Conservation (phyloP, 2,329 filamentous ascomycete species). For the Monilinia fructicola region DNA sequence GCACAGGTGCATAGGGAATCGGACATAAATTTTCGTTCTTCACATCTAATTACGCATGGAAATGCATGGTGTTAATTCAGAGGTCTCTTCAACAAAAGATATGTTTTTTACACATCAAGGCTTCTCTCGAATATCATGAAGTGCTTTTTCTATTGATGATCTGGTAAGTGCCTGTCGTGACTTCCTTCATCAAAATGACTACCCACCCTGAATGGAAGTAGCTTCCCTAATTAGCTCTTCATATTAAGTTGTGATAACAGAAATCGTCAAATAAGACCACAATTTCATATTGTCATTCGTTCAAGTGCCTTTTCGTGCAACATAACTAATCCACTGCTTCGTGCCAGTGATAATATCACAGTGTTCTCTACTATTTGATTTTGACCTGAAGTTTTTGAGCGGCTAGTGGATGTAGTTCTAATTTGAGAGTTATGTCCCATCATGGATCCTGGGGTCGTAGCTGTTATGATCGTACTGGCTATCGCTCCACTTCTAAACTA, state of each 20-base stretch:
- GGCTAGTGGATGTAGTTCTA: background rate
- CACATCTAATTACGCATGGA: background rate
- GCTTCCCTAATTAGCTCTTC: background rate
- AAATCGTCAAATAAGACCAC: background rate
- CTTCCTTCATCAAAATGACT: background rate
- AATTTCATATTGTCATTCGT: slow-evolving; percentile 11
- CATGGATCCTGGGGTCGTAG: slow-evolving; percentile 19
- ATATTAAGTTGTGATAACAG: background rate
- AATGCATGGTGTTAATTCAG: slow-evolving; percentile 7
- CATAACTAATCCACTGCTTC: slow-evolving; percentile 17
- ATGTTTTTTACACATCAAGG: background rate
- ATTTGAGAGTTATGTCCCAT: slow-evolving; percentile 5
- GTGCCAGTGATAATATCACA: slow-evolving; percentile 1
- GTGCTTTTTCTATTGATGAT: background rate
- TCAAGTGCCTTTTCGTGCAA: background rate
- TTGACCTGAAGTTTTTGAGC: slow-evolving; percentile 12
- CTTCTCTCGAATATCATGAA: background rate
- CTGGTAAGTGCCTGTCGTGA: slow-evolving; percentile 19
- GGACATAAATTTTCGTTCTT: background rate
- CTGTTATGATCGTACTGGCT: background rate
- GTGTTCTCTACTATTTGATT: slow-evolving; percentile 16
- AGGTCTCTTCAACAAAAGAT: background rate
- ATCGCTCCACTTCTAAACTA: background rate
- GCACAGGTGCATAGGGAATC: slow-evolving; percentile 5
- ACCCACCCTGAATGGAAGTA: background rate